phyloP scores from a whole-genome alignment of 805 yeast species.

The Kregervanrija delftensis region DNA sequence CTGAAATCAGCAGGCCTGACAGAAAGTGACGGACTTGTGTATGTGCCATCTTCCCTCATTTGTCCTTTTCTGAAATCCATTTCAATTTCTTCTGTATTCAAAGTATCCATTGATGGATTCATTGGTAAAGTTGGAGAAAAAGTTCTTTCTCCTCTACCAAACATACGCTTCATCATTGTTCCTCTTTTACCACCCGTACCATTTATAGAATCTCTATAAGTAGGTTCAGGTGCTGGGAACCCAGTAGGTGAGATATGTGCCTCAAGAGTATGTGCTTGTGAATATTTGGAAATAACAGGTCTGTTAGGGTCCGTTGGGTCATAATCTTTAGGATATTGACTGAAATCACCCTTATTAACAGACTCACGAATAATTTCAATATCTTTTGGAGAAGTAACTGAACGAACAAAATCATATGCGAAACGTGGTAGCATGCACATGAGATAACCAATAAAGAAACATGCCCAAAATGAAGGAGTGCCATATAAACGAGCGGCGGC shows the following conservation, averaged over 20 bases:
- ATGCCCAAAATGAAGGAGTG: conserved; percentile 58
- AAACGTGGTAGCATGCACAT: conserved; percentile 64
- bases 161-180: conserved; percentile 32
- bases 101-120: conserved; percentile 28
- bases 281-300: conserved; percentile 42
- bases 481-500: conserved; percentile 63
- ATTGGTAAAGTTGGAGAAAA: conserved; percentile 26
- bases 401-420: conserved; percentile 47
- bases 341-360: conserved; percentile 59
- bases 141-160: conserved; percentile 20
- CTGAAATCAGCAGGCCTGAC: conserved; percentile 14
- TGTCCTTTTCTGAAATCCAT: conserved; percentile 31
- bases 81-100: conserved; percentile 46
- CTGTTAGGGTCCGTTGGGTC: conserved; percentile 80
- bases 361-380: conserved; percentile 70
- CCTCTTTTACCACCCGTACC: conserved; percentile 31
- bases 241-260: conserved; percentile 11
- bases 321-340: conserved; percentile 55
- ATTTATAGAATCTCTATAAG: conserved; percentile 28
- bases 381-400: conserved; percentile 55
- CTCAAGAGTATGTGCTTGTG: conserved; percentile 27
- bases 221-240: conserved; percentile 10
- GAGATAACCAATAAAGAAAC: conserved; percentile 55
- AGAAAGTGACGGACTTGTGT: conserved; percentile 26
- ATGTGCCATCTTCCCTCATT: conserved; percentile 21